Base-by-base conservation (phyloP, 1,139 yeast genomes). In the Kazachstania sp. region DNA sequence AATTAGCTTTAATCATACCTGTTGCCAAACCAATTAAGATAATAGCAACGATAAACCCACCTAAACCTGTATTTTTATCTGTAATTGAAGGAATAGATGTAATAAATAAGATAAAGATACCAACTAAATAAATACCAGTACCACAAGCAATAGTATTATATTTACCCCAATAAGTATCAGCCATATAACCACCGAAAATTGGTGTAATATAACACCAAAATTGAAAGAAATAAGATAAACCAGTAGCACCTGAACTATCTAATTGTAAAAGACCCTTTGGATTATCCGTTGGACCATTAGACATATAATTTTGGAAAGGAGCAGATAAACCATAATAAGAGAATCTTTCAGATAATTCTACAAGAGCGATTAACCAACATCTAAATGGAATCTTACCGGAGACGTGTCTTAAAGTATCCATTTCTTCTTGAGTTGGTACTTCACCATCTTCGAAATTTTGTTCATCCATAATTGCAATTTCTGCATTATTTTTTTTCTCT, bases 181-280 rank as follows among this genome's bases (percentile, higher is more conserved):
- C 80, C 32, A 85, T 56, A 67, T 81, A 78, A 49, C 90, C 95
- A 61, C 90, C 90, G 49, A 81, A 69, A 49, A 86, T 73, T 35
- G 95, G 95, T 42, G 92, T 82, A 43, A 84, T 73, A 63, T 86
- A 86, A 63, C 90, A 83, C 84, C 88, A 81, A 62, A 86, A 85
- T 62, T 83, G 86, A 73, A 84, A 80, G 59, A 84, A 79, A 63
- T 83, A 79, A 15, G 86, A 78, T 53, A 86, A 73, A 28, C 86
- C 92, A 44, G 86, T 80, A 34, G 95, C 88, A 57, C 82, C 79
- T 51, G 72, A 73, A 44, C 78, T 73, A 44, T 83, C 80, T 55
- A 82, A 72, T 39, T 74, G 74, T 54, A 85, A 73, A 15, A 80
- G 78, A 63, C 95, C 94, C 34, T 55, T 51, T 30, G 71, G 69